phyloP scores from a whole-genome alignment of 1,139 yeast genomes.

The Candida sp. region DNA sequence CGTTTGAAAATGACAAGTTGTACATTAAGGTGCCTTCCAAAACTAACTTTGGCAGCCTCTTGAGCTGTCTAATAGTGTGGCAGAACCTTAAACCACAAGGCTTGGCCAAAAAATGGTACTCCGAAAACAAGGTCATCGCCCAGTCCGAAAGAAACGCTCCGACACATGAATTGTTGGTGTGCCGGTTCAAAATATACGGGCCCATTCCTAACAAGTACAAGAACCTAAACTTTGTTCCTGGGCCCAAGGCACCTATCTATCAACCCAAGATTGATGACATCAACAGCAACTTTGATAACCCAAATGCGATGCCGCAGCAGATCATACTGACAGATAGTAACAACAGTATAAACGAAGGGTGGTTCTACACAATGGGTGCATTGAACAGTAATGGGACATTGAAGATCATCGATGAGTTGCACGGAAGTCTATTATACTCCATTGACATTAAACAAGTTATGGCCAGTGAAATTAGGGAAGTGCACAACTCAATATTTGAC shows the following conservation, averaged over 20 bases:
- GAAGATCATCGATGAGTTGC: slow-evolving; percentile 65
- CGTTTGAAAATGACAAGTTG: slow-evolving; percentile 49
- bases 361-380: slow-evolving; percentile 83
- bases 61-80: slow-evolving; percentile 67
- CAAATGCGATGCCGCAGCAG: slow-evolving; percentile 6
- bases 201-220: slow-evolving; percentile 54
- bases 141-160: slow-evolving; percentile 12
- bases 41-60: slow-evolving; percentile 48
- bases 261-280: slow-evolving; percentile 25
- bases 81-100: slow-evolving; percentile 63
- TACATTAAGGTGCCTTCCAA: slow-evolving; percentile 50
- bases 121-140: slow-evolving; percentile 39
- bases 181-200: slow-evolving; percentile 68
- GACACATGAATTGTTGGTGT: slow-evolving; percentile 55
- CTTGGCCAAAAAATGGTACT: slow-evolving; percentile 59
- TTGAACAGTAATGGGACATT: slow-evolving; percentile 69
- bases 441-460: slow-evolving; percentile 60
- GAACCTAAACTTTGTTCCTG: slow-evolving; percentile 42
- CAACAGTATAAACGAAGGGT: slow-evolving; percentile 50
- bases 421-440: slow-evolving; percentile 68
- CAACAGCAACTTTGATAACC: slow-evolving; percentile 4
- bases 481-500: slow-evolving; percentile 72
- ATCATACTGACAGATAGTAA: slow-evolving; percentile 7
- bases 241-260: slow-evolving; percentile 52
- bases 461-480: slow-evolving; percentile 66